Conservation (phyloP, 371 early-diverging fungal genomes). For the Cokeromyces recurvatus region DNA sequence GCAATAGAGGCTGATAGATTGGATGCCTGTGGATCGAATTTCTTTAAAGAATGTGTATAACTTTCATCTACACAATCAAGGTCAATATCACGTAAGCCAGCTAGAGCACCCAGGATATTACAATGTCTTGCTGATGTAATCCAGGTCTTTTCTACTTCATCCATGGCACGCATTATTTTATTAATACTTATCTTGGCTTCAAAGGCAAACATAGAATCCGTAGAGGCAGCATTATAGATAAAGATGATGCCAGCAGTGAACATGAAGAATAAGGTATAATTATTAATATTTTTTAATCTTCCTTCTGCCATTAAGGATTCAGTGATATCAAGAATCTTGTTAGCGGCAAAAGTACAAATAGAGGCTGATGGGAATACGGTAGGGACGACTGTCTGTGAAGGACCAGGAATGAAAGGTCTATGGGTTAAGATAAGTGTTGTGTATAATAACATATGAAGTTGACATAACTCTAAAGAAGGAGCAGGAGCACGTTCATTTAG, state of each 20-base stretch:
- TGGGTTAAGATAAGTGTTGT: constrained; percentile 72
- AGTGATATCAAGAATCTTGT: constrained; percentile 48
- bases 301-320: constrained; percentile 34
- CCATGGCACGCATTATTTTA: constrained; percentile 43
- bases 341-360: constrained; percentile 55
- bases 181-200: constrained; percentile 44
- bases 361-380: constrained; percentile 46
- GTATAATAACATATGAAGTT: constrained; percentile 68
- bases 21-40: background rate
- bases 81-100: constrained; percentile 45
- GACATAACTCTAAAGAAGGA: constrained; percentile 41
- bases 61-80: constrained; percentile 28
- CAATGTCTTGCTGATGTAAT: constrained; percentile 40
- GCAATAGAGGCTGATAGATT: constrained; percentile 21
- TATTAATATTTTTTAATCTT: constrained; percentile 29
- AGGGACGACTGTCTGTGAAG: constrained; percentile 19
- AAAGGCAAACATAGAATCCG: constrained; percentile 33
- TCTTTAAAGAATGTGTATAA: constrained; percentile 2
- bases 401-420: constrained; percentile 57
- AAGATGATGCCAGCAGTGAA: constrained; percentile 48
- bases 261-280: constrained; percentile 41
- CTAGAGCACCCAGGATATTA: constrained; percentile 42
- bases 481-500: constrained; percentile 25
- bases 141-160: constrained; percentile 40
- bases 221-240: constrained; percentile 35